A percentile compares a stretch with the other conserved stretches of the same genome.
Conservation (phyloP, 371 early-diverging fungal genomes). For the Mortierella polycephala region DNA sequence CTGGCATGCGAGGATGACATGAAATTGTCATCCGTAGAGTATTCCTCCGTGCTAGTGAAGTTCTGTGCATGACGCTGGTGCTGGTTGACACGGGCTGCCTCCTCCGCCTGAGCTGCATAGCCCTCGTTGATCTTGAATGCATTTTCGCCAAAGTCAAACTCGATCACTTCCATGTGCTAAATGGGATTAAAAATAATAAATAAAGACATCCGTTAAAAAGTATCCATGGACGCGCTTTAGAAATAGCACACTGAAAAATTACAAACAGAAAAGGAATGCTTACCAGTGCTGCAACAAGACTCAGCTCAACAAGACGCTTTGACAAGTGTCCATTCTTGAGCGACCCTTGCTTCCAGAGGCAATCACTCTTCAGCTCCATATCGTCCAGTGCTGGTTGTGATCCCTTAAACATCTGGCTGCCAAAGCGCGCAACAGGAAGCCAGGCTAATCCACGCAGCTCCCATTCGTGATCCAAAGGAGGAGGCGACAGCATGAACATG, state of each 20-base stretch:
- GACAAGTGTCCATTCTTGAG: constrained; percentile 26
- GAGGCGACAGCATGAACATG: constrained; percentile 26
- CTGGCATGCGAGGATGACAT: constrained; percentile 46
- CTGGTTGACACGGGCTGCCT: not conserved
- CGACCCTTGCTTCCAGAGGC: constrained; percentile 45
- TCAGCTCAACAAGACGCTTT: constrained; percentile 44
- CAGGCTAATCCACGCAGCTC: constrained; percentile 56
- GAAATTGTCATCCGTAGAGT: constrained; percentile 34
- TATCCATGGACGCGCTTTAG: no score
- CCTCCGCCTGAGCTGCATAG: constrained; percentile 20
- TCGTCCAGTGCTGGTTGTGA: constrained; percentile 31
- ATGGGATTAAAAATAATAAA: not conserved
- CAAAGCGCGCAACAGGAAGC: constrained; percentile 58
- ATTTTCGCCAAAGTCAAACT: constrained; percentile 49
- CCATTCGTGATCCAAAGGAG: constrained; percentile 56
- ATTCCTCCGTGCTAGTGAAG: constrained; percentile 20
- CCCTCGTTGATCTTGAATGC: constrained; percentile 44
- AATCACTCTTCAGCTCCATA: constrained; percentile 36
- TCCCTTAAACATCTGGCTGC: constrained; percentile 57
- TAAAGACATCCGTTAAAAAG: no score
- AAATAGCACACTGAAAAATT: not conserved
- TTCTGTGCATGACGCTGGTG: not conserved
- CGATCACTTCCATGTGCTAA: constrained; percentile 47
- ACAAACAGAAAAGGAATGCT: not conserved
- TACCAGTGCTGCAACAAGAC: constrained; percentile 56